These are phyloP conservation scores for Xylariales sp. DNA, from an alignment of 2,329 filamentous ascomycete species.

Conservation along the genomic window DNA sequence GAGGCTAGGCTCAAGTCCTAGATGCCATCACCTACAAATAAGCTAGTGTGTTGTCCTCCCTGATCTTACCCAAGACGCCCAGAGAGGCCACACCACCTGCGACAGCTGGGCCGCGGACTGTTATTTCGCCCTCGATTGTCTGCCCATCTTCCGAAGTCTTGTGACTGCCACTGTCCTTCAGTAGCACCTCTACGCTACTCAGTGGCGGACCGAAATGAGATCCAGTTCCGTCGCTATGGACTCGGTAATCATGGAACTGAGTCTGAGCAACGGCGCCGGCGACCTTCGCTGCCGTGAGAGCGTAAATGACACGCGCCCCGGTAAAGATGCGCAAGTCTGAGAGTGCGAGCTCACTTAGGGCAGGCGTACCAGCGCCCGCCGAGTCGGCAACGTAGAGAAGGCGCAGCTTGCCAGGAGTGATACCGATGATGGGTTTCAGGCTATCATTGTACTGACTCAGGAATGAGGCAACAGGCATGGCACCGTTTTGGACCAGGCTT, in stretches of 20 bases:
- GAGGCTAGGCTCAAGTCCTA: too few relatives aligned
- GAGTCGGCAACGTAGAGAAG: conserved; percentile 76
- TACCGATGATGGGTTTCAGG: conserved; percentile 54
- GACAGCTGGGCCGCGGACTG: conserved; percentile 69
- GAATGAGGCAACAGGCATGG: conserved; percentile 64
- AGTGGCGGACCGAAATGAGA: conserved; percentile 80
- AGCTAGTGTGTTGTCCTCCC: conserved; percentile 69
- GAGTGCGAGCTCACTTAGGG: conserved; percentile 64
- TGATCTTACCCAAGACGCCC: conserved; percentile 60
- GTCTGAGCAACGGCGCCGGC: conserved; percentile 88
- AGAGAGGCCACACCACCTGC: conserved; percentile 58
- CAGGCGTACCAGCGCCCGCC: conserved; percentile 55
- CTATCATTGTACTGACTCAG: conserved; percentile 58
- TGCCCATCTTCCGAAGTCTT: conserved; percentile 60
- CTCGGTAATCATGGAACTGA: conserved; percentile 80
- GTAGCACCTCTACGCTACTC: conserved; percentile 71
- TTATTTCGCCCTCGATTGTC: conserved; percentile 56
- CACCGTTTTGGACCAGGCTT: conserved; percentile 63
- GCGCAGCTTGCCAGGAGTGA: conserved; percentile 67
- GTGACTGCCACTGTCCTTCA: conserved; percentile 57
- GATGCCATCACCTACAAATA: too few relatives aligned
- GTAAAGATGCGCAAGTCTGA: conserved; percentile 80
- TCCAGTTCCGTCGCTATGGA: conserved; percentile 34
- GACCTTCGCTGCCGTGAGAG: conserved; percentile 75
- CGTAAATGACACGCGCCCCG: conserved; percentile 76